Evolutionary conservation across 768 basidiomycete genomes (phyloP).

Genomic region (Solioccasus polychromus): DNA sequence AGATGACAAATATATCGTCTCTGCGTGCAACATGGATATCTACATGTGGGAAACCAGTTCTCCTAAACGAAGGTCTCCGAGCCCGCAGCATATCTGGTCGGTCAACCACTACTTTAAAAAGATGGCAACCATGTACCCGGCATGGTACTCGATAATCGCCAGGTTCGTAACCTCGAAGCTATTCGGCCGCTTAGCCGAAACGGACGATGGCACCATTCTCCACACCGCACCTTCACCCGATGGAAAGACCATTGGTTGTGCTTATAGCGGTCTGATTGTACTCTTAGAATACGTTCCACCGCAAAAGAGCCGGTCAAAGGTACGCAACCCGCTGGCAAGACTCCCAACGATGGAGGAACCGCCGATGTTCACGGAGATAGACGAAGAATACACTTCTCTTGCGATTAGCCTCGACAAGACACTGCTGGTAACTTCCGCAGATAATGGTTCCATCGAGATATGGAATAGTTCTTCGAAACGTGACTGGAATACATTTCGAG

Average conservation of each 20-base stretch:
- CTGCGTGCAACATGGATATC: constrained; percentile 14
- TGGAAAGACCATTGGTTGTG: constrained; percentile 5
- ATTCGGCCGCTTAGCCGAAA: constrained; percentile 5
- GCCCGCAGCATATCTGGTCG: constrained; percentile 15
- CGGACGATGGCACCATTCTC: constrained; percentile 9
- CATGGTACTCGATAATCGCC: constrained; percentile 15
- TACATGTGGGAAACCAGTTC: constrained; percentile 11
- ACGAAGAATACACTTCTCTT: not conserved
- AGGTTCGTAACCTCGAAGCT: constrained; percentile 1
- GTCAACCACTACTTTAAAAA: constrained; percentile 9
- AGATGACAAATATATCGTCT: constrained; percentile 11
- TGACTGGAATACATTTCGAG: constrained; percentile 6
- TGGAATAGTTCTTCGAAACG: constrained; percentile 9
- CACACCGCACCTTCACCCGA: constrained; percentile 7
- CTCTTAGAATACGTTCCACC: not conserved
- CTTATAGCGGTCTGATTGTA: not conserved
- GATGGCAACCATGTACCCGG: constrained; percentile 4
- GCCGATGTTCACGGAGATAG: constrained; percentile 1
- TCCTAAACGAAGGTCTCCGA: constrained; percentile 7
- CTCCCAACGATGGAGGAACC: constrained; percentile 6
- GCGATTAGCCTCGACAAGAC: constrained; percentile 9
- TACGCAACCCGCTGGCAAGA: constrained; percentile 2
- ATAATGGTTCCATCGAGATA: constrained; percentile 8
- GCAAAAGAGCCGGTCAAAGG: constrained; percentile 1
- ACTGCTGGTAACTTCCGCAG: constrained; percentile 8